Base-by-base conservation (phyloP, 495 filamentous ascomycete genomes). In the Penicillium canariense region DNA sequence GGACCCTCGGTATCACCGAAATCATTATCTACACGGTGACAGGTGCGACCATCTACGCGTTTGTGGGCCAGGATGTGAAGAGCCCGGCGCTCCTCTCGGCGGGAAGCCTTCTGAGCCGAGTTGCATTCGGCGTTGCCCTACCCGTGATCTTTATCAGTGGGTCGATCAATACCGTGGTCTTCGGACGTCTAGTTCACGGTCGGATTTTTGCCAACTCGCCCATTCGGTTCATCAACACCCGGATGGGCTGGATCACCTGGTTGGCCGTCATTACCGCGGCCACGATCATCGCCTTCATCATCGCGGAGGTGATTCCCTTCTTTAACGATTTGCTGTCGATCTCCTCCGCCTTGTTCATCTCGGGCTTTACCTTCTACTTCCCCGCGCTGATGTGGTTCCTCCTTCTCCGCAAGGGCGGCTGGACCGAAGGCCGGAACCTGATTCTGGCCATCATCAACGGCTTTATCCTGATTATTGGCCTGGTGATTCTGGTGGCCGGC, bases 91-190 rank as follows among this genome's bases (percentile, higher is more conserved):
- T 91, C 0, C 75, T 83, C n/a, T 85, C 85, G 0, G 83, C 85
- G 9, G 77, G 81, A 8, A 59, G 62, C 4, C 22, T 78, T 0
- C 65, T 92, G 1, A 80, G 84, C 48, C 88, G 88, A 56, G 61
- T 90, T 38, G 84, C 87, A 2, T 92, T 84, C 58, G 88, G 87
- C 7, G 67, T 91, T 46, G 88, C 87, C 9, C 63, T 87, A 2
- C 88, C 88, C 14, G 86, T 90, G 48, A 85, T 89, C 64, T 85
- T 87, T 67, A 86, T 77, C 68, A 84, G 82, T 34, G 83, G 83
- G 14, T 81, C 78, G 27, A 86, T 86, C 71, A 84, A 84, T 66
- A 80, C 78, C 14, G 78, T 77, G 0, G 82, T 85, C n/a, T 75
- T 80, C 25, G 77, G 59, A 20, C 84, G 83, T 52, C 80, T 87